Conservation (phyloP, 768 basidiomycete species). For the Xerocomus potaroensis region DNA sequence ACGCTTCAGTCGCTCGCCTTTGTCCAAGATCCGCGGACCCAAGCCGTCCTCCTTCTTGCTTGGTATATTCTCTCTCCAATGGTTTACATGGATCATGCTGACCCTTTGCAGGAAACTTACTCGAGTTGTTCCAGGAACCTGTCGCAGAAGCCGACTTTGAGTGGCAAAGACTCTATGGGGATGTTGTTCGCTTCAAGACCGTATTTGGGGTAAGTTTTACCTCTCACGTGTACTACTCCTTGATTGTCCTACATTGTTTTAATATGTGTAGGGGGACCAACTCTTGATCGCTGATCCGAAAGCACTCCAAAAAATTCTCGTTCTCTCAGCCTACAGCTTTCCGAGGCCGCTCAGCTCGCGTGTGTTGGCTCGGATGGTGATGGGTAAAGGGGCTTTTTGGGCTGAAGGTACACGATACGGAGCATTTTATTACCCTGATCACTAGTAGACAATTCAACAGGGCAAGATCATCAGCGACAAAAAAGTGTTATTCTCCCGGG, state of each 20-base stretch:
- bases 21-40: background rate
- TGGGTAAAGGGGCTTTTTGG: background rate
- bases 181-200: conserved; percentile 21
- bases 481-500: conserved; percentile 52
- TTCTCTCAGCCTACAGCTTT: conserved; percentile 40
- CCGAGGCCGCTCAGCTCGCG: conserved; percentile 23
- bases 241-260: too few relatives aligned
- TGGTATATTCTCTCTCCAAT: background rate
- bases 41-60: background rate
- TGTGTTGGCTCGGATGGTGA: background rate
- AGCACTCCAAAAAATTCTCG: conserved; percentile 36
- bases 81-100: background rate
- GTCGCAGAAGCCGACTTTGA: conserved; percentile 26
- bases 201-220: conserved; percentile 17
- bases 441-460: conserved; percentile 6
- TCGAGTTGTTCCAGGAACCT: conserved; percentile 22
- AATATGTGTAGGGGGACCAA: conserved; percentile 35
- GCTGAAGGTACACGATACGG: background rate
- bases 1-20: background rate
- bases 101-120: conserved; percentile 26
- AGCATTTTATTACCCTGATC: conserved; percentile 7
- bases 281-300: conserved; percentile 45
- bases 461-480: conserved; percentile 47
- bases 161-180: conserved; percentile 29
- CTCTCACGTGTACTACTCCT: too few relatives aligned